Evolutionary conservation across 805 yeast genomes (phyloP).

Genomic region (Saccharomycopsis capsularis): DNA sequence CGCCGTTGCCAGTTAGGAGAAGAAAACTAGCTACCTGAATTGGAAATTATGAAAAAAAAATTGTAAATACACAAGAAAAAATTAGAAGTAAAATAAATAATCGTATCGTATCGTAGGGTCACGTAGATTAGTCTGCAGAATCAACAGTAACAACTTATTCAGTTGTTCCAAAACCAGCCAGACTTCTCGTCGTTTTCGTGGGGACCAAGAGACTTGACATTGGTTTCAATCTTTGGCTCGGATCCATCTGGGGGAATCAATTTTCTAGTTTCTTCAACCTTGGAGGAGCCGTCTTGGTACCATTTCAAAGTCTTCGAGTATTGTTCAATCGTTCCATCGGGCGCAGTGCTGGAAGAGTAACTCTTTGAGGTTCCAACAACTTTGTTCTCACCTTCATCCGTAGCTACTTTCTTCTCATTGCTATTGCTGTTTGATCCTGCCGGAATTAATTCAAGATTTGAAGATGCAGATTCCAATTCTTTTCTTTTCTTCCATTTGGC

Average conservation of each 20-base stretch:
- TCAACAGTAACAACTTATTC: not conserved
- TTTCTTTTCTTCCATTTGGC: constrained; percentile 11
- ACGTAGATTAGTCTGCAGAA: not conserved
- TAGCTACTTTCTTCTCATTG: constrained; percentile 9
- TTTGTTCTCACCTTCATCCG: constrained; percentile 22
- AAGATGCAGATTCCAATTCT: not conserved
- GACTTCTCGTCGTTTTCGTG: constrained; percentile 4
- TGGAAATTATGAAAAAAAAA: not conserved
- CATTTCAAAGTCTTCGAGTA: constrained; percentile 31
- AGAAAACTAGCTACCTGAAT: too few relatives aligned
- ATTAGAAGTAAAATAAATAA: not conserved
- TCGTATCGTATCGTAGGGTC: not conserved
- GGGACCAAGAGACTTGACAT: constrained; percentile 3
- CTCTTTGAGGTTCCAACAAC: constrained; percentile 35
- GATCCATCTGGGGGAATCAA: constrained; percentile 34
- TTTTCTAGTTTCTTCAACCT: constrained; percentile 33
- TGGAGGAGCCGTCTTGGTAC: constrained; percentile 39
- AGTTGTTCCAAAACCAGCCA: constrained; percentile 22
- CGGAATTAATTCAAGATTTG: not conserved
- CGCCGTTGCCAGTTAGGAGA: too few relatives aligned
- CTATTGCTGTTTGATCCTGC: not conserved
- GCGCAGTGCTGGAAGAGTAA: constrained; percentile 31
- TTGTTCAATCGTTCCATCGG: constrained; percentile 39
- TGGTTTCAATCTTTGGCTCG: constrained; percentile 29
- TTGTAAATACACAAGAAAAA: not conserved